Evolutionary conservation across 305 asterid species (phyloP), one percentile per base, ranked within the genome.

Genomic region (Stenogyne calaminthoides): DNA sequence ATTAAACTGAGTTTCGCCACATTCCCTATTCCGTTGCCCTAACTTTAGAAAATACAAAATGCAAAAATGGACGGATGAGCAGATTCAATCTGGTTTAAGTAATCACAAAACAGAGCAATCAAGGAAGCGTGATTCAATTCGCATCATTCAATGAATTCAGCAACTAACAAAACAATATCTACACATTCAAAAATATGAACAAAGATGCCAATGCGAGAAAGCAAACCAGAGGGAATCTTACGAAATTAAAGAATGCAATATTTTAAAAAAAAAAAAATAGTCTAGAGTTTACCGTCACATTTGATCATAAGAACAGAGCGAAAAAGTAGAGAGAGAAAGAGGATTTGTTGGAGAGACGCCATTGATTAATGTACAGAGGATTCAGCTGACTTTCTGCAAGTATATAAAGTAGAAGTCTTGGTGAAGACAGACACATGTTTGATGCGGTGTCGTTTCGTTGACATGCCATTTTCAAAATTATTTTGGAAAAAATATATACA

Each of bases 311-410:
- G 64, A 51, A 82, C 29, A 65, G 79, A 82, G 72, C 72, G 86
- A 27, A 84, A 68, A 4, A 88, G 81, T 58, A 89, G 85, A 82
- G 87, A 78, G 81, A 89, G 79, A 40, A 87, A 52, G 69, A 88
- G 67, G 54, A 59, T 70, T 16, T 89, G 82, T 47, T 77, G 47
- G 67, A 84, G 74, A 72, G 79, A 83, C 64, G 88, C 80, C 97
- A 88, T 92, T 77, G 75, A 54, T 51, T 25, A 69, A 56, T 55
- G 32, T 20, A 5, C 60, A 55, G 58, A 42, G 67, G 67, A 46
- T 29, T 22, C 42, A 60, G 40, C 64, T 55, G 9, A 11, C 37
- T 34, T 32, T 40, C 51, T 63, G 62, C 42, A 22, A n/a, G 7
- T 32, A 22, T 42, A 4, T 54, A 68, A 69, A 63, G n/a, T 32